phyloP scores from a whole-genome alignment of 305 asterid species.

The Solanum hybrid region DNA sequence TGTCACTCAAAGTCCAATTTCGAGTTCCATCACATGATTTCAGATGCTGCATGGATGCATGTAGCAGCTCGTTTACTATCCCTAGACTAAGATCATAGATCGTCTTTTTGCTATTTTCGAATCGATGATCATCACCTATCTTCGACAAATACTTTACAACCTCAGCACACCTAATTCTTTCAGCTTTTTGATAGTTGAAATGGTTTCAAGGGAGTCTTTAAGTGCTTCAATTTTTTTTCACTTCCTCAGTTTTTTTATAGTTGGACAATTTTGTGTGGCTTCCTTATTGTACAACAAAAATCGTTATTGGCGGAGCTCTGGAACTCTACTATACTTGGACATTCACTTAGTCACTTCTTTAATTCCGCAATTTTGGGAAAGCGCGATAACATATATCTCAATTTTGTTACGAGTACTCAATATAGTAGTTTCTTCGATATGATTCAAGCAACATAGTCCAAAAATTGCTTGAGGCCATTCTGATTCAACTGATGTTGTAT shows the following conservation, averaged over 20 bases:
- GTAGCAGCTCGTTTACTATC: no score
- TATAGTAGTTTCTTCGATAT: background rate
- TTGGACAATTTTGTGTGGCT: background rate
- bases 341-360: background rate
- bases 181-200: no score
- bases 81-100: no score
- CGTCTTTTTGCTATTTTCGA: no score
- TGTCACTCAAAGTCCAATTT: background rate
- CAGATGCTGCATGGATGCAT: background rate
- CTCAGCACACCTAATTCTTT: background rate
- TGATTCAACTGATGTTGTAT: background rate
- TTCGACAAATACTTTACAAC: no score
- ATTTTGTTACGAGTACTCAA: background rate
- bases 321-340: background rate
- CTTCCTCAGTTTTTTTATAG: background rate
- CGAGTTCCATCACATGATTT: background rate
- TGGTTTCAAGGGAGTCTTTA: background rate
- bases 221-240: background rate
- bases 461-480: background rate
- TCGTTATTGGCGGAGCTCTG: background rate
- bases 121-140: background rate
- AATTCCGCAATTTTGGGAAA: background rate
- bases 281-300: background rate
- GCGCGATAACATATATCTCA: background rate
- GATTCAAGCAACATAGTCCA: background rate